Conservation (phyloP, 169 alveolate genomes). For the Amoebophrya sp. region DNA sequence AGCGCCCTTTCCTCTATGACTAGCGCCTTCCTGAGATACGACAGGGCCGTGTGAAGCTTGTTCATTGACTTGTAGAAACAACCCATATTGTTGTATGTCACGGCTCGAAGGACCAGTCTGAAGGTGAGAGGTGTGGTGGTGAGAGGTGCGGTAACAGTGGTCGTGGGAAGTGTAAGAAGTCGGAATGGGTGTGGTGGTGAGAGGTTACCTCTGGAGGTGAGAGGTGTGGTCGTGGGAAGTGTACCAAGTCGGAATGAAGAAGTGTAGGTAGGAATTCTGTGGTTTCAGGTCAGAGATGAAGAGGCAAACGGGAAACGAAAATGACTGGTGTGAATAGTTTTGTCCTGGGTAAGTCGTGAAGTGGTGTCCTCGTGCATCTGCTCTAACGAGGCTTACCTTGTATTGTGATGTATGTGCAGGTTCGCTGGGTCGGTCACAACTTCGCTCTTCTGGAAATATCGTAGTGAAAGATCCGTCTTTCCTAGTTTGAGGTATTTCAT, state of each 20-base stretch:
- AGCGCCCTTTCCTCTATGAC: constrained; percentile 42
- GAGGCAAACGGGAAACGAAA: neutral
- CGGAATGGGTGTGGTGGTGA: neutral
- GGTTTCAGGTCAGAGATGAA: neutral
- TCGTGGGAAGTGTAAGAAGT: neutral
- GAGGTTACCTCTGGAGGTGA: neutral
- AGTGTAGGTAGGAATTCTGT: too few species aligned
- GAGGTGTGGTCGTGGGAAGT: neutral
- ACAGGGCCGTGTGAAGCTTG: constrained; percentile 60
- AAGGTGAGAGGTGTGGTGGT: neutral
- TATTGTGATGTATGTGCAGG: neutral
- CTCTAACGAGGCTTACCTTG: neutral
- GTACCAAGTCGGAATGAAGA: neutral
- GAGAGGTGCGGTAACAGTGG: neutral
- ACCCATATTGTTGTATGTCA: constrained; percentile 68
- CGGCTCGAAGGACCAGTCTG: constrained; percentile 47
- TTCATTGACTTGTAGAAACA: constrained; percentile 63
- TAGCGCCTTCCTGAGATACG: constrained; percentile 42
- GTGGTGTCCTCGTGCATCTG: constrained; percentile 42
- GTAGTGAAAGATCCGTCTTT: constrained; percentile 41
- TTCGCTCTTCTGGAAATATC: constrained; percentile 45
- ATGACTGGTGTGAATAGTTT: neutral
- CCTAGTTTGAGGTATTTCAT: constrained; percentile 41
- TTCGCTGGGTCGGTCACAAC: constrained; percentile 52
- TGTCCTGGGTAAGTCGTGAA: constrained; percentile 36